Evolutionary conservation across 768 basidiomycete genomes (phyloP).

Genomic region (Pulveroboletus sp.): DNA sequence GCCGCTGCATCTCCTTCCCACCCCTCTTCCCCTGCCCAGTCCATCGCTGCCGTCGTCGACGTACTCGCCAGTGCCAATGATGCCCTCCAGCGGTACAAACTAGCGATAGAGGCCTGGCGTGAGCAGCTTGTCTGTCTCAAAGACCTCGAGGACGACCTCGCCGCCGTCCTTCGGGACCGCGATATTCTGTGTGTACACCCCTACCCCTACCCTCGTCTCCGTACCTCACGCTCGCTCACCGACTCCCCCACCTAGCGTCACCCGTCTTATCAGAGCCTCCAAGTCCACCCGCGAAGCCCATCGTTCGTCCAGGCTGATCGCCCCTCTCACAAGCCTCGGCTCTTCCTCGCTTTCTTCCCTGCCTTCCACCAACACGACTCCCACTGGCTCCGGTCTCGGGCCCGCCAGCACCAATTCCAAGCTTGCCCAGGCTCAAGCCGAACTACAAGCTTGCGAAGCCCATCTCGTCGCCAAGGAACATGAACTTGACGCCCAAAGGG

Average conservation of each 20-base stretch:
- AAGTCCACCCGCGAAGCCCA: conserved; percentile 43
- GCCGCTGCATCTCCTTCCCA: conserved; percentile 56
- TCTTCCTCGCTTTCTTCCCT: conserved; percentile 45
- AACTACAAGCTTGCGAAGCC: conserved; percentile 78
- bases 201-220: background rate
- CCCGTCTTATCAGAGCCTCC: conserved; percentile 73
- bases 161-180: conserved; percentile 58
- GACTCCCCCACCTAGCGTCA: conserved; percentile 46
- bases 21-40: conserved; percentile 10
- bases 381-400: conserved; percentile 16
- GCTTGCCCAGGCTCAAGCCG: conserved; percentile 62
- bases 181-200: conserved; percentile 67
- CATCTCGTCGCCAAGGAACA: conserved; percentile 67
- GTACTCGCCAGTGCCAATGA: conserved; percentile 62
- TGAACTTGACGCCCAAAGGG: conserved; percentile 50
- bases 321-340: conserved; percentile 21
- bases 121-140: conserved; percentile 57
- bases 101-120: conserved; percentile 61
- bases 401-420: conserved; percentile 35
- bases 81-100: conserved; percentile 57
- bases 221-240: background rate
- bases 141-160: conserved; percentile 67
- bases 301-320: conserved; percentile 28
- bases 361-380: conserved; percentile 28
- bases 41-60: conserved; percentile 43